Percentiles rank a stretch among this genome's conserved stretches.
phyloP scores from a whole-genome alignment of 768 basidiomycete genomes.

The Phaeotremella fagi region DNA sequence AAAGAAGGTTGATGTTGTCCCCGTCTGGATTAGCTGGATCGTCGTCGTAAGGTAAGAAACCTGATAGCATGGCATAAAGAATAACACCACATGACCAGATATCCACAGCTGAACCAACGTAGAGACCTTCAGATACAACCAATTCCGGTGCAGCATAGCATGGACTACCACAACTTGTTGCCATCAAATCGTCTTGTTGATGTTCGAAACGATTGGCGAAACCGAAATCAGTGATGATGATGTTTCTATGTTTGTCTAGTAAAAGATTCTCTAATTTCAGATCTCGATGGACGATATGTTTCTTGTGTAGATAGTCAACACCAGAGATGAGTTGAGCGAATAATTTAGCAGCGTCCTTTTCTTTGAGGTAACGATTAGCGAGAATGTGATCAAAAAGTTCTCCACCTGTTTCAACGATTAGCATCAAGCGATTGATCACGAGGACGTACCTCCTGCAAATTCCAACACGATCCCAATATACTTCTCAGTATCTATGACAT shows the following conservation, averaged over 20 bases:
- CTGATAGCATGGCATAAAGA: slow-evolving; percentile 95
- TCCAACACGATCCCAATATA: slow-evolving; percentile 99
- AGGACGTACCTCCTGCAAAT: slow-evolving; percentile 74
- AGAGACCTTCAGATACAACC: slow-evolving; percentile 93
- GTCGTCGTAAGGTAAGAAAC: slow-evolving; percentile 93
- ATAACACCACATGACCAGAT: slow-evolving; percentile 99
- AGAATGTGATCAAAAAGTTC: slow-evolving; percentile 99
- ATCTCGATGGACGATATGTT: slow-evolving; percentile 98
- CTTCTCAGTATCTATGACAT: slow-evolving; percentile 98
- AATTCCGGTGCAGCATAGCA: slow-evolving; percentile 98
- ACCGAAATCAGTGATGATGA: slow-evolving; percentile 99
- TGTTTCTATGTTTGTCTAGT: slow-evolving; percentile 92
- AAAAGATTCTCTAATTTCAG: slow-evolving; percentile 98
- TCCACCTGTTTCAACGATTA: too few relatives aligned
- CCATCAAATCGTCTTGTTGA: slow-evolving; percentile 90
- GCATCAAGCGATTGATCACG: slow-evolving; percentile 61
- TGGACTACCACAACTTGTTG: slow-evolving; percentile 92
- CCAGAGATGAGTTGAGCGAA: slow-evolving; percentile 98
- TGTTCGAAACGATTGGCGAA: slow-evolving; percentile 98
- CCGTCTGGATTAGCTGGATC: slow-evolving; percentile 98
- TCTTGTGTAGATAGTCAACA: slow-evolving; percentile 97
- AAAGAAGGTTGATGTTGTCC: slow-evolving; percentile 97
- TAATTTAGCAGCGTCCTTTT: slow-evolving; percentile 87
- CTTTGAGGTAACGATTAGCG: slow-evolving; percentile 91
- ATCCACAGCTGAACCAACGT: slow-evolving; percentile 95